These are phyloP conservation scores for Cladophialophora carrionii DNA, from an alignment of 2,329 filamentous ascomycete genomes.

Conservation along the genomic window DNA sequence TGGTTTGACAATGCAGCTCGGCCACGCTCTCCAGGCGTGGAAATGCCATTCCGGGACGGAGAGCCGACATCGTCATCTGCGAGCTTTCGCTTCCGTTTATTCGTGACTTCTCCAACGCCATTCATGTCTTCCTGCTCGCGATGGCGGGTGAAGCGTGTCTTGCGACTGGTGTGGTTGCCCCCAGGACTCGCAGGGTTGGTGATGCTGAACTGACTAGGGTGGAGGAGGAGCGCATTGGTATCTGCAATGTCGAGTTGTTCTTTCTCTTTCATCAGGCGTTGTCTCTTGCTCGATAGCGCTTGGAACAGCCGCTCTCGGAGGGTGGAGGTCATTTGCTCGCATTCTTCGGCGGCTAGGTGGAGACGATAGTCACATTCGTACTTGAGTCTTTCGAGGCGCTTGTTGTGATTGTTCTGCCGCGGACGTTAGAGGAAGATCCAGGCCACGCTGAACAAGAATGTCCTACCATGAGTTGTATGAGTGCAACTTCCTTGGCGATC, in stretches of 20 bases:
- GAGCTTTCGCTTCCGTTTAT: constrained; percentile 63
- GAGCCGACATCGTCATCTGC: constrained; percentile 63
- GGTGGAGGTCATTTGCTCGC: constrained; percentile 60
- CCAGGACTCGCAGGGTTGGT: constrained; percentile 66
- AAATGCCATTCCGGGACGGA: constrained; percentile 56
- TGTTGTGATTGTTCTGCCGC: constrained; percentile 61
- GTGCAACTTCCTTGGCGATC: constrained; percentile 80
- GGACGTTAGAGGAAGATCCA: constrained; percentile 8
- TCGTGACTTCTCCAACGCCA: constrained; percentile 54
- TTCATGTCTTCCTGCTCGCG: constrained; percentile 57
- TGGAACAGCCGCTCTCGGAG: constrained; percentile 65
- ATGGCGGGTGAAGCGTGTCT: constrained; percentile 65
- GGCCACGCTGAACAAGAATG: constrained; percentile 9
- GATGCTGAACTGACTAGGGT: constrained; percentile 68
- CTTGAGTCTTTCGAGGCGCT: constrained; percentile 59
- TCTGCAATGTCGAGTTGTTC: constrained; percentile 69
- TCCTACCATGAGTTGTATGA: constrained; percentile 79
- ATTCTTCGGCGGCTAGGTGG: constrained; percentile 66
- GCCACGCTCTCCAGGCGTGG: constrained; percentile 57
- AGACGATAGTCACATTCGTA: constrained; percentile 62
- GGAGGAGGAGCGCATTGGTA: constrained; percentile 66
- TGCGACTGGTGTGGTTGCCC: constrained; percentile 62
- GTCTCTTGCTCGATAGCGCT: constrained; percentile 60
- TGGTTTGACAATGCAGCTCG: constrained; percentile 58
- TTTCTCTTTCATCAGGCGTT: constrained; percentile 64